Evolutionary conservation across 495 filamentous ascomycete genomes (phyloP).

Genomic region (Hypoxylon lenormandii): DNA sequence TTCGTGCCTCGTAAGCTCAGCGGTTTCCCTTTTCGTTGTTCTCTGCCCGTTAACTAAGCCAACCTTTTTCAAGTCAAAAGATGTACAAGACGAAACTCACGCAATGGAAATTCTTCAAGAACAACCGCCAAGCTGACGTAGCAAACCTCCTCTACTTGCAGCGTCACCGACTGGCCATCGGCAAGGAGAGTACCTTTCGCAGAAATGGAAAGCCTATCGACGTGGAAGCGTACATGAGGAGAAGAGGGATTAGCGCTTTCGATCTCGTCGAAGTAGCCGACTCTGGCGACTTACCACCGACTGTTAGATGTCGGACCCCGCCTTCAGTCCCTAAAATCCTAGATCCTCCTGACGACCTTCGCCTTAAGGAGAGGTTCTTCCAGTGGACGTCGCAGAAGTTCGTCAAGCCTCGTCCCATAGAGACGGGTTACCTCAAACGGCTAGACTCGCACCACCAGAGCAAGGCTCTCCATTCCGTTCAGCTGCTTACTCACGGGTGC

Average conservation of each 20-base stretch:
- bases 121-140: slow-evolving; percentile 54
- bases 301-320: slow-evolving; percentile 55
- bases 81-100: slow-evolving; percentile 59
- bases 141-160: slow-evolving; percentile 53
- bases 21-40: slow-evolving; percentile 14
- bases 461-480: slow-evolving; percentile 46
- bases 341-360: slow-evolving; percentile 46
- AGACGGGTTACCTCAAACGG: slow-evolving; percentile 40
- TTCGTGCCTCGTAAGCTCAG: slow-evolving; percentile 51
- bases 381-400: slow-evolving; percentile 48
- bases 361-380: slow-evolving; percentile 47
- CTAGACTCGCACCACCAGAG: slow-evolving; percentile 46
- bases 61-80: slow-evolving; percentile 47
- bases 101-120: slow-evolving; percentile 57
- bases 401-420: slow-evolving; percentile 44
- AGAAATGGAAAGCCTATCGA: slow-evolving; percentile 53
- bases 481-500: slow-evolving; percentile 46
- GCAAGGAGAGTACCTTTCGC: slow-evolving; percentile 54
- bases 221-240: slow-evolving; percentile 52
- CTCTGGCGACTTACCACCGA: slow-evolving; percentile 50
- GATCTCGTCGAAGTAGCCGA: slow-evolving; percentile 53
- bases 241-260: slow-evolving; percentile 52
- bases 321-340: slow-evolving; percentile 40
- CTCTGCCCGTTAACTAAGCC: slow-evolving; percentile 35
- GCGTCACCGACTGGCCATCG: slow-evolving; percentile 52